Conservation (phyloP, 257 asterid species). For the Solanum pennellii region DNA sequence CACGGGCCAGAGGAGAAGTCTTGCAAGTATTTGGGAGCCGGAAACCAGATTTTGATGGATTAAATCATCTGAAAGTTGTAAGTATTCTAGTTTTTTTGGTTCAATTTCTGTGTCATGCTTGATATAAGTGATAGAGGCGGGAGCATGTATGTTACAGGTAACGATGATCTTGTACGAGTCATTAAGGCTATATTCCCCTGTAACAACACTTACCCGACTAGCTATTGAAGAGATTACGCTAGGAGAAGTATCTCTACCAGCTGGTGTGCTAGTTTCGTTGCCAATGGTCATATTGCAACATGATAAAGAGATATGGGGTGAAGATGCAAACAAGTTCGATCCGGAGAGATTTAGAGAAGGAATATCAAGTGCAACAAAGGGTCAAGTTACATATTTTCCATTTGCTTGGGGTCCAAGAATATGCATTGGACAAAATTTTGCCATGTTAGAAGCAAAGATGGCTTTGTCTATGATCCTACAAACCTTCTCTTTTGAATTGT, state of each 20-base stretch:
- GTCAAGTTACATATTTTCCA: slow-evolving; percentile 10
- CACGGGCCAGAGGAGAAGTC: slow-evolving; percentile 21
- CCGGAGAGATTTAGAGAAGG: slow-evolving; percentile 24
- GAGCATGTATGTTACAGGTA: slow-evolving; percentile 1
- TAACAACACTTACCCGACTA: not conserved
- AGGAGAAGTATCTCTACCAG: slow-evolving; percentile 15
- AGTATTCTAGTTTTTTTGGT: not conserved
- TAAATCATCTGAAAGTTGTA: slow-evolving; percentile 21
- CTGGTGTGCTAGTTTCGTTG: slow-evolving; percentile 1
- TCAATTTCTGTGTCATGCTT: not conserved
- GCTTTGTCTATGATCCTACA: slow-evolving; percentile 26
- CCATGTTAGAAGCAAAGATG: slow-evolving; percentile 22
- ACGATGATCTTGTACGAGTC: slow-evolving; percentile 13
- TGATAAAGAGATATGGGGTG: slow-evolving; percentile 22
- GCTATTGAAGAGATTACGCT: slow-evolving; percentile 1
- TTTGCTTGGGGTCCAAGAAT: slow-evolving; percentile 28
- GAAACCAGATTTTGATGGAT: slow-evolving; percentile 11
- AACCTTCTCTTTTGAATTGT: slow-evolving; percentile 13
- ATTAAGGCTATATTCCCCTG: slow-evolving; percentile 22
- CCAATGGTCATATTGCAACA: slow-evolving; percentile 15
- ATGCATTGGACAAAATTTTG: slow-evolving; percentile 22
- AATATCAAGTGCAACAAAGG: not conserved
- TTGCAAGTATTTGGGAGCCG: slow-evolving; percentile 14
- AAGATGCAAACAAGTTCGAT: slow-evolving; percentile 16
- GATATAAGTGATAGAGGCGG: not conserved